Conservation (phyloP, 202 grass and related monocot genomes). For the Cymbopogon flexuosus region DNA sequence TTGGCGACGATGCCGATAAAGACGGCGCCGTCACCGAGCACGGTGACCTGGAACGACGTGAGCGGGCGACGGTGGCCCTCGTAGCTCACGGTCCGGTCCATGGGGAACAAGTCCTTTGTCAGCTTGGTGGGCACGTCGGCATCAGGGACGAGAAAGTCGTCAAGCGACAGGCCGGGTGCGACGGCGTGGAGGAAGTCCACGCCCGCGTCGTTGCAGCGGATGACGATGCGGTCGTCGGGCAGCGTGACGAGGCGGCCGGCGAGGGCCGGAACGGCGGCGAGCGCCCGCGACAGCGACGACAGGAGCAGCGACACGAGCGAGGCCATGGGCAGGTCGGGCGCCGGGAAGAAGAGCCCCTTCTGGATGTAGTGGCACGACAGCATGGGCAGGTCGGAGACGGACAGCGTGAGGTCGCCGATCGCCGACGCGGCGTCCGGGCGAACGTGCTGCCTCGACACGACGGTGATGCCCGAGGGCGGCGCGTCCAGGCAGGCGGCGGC, state of each 20-base stretch:
- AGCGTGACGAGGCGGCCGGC: constrained; percentile 77
- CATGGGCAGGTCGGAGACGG: constrained; percentile 96
- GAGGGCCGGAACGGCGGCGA: constrained; percentile 56
- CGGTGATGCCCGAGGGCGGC: constrained; percentile 52
- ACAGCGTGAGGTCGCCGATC: constrained; percentile 62
- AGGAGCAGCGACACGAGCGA: constrained; percentile 53
- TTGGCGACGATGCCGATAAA: constrained; percentile 78
- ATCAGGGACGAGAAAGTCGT: constrained; percentile 45
- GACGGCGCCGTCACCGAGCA: constrained; percentile 67
- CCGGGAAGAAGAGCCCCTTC: constrained; percentile 88
- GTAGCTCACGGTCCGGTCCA: constrained; percentile 79
- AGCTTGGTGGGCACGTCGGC: constrained; percentile 58
- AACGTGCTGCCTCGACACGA: constrained; percentile 60
- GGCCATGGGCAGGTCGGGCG: constrained; percentile 47
- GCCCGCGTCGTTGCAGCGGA: constrained; percentile 73
- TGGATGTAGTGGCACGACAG: constrained; percentile 99
- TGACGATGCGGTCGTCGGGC: constrained; percentile 57
- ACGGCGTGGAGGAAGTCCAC: constrained; percentile 68
- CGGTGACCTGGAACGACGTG: constrained; percentile 81
- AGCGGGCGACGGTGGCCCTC: constrained; percentile 74
- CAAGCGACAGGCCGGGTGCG: constrained; percentile 46
- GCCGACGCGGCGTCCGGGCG: constrained; percentile 44
- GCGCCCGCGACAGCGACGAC: constrained; percentile 61
- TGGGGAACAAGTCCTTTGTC: constrained; percentile 70
- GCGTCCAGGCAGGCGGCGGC: constrained; percentile 32